These are phyloP conservation scores for Exserohilum rostratum DNA, from an alignment of 2,329 filamentous ascomycete genomes.

Conservation along the genomic window DNA sequence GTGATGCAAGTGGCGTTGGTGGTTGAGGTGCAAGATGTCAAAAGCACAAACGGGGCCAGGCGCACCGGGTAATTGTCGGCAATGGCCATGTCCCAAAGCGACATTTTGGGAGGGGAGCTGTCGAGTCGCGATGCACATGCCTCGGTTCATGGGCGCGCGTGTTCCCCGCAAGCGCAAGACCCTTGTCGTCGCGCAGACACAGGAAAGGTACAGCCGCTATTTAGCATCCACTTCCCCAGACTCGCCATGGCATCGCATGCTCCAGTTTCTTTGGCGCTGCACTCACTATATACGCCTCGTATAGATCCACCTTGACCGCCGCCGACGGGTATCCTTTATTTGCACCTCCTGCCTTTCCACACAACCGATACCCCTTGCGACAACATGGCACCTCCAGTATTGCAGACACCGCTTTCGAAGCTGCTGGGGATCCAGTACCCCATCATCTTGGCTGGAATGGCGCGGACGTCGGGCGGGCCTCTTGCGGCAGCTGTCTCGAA, in stretches of 20 bases:
- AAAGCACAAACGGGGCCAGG: not conserved
- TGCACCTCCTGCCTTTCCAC: not conserved
- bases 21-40: not conserved
- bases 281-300: not conserved
- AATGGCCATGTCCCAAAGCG: not conserved
- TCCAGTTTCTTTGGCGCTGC: constrained; percentile 2
- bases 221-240: constrained; percentile 34
- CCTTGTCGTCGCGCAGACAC: constrained; percentile 16
- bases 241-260: constrained; percentile 19
- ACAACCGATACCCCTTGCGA: not conserved
- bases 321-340: not conserved
- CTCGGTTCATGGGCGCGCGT: constrained; percentile 23
- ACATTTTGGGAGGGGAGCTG: not conserved
- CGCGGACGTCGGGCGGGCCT: constrained; percentile 65
- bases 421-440: constrained; percentile 87
- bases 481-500: constrained; percentile 65
- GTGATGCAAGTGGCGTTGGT: not conserved
- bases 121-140: constrained; percentile 23
- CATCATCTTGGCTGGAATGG: constrained; percentile 93
- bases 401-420: constrained; percentile 48
- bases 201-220: constrained; percentile 25
- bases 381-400: constrained; percentile 42
- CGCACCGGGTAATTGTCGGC: not conserved
- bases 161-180: constrained; percentile 30
- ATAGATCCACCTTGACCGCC: constrained; percentile 7